Evolutionary conservation across 805 yeast species (phyloP), one percentile per base, ranked within the genome.

Genomic region (Candida broadrunensis): DNA sequence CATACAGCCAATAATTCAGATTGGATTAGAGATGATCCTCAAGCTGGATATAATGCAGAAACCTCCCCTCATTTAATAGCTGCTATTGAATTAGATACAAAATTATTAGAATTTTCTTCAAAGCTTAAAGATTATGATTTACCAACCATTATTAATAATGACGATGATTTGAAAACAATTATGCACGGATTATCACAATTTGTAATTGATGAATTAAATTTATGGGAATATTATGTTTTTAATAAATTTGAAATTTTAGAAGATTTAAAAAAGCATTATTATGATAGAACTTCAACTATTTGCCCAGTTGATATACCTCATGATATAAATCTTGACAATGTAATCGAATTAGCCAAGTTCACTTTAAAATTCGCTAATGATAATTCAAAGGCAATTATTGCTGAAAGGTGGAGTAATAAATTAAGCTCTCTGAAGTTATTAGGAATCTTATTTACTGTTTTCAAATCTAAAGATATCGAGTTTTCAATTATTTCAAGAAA

Each of bases 1-100:
- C 99, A 91, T 57, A 91, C 98, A 0, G 97, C 98, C 2, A 75
- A 87, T 57, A 88, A 91, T 62, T 88, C 98, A 0, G 61, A 54
- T 0, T 91, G 99, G 99, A 63, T 93, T 25, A 65, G 77, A 33
- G 85, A 82, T 2, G 89, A 87, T 51, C 97, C 98, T 0, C 97
- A 90, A 17, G 80, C 86, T 2, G 98, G 98, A 8, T 91, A 91
- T 63, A 86, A 88, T 43, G 74, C 74, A 19, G 76, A 75, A 38
- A 90, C 97, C 2, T 95, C 97, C 2, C 97, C 98, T 4, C 97
- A 91, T 63, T 73, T 91, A 47, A 71, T 58, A 12, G 65, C 95
- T 3, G 97, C 98, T 1, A 83, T 89, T 31, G 97, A 83, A 52
- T 74, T 91, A 42, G 99, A 91, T 60, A 70, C 63, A 14, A 69